Conservation (phyloP, 805 yeast species). For the Starmerella bombicola region DNA sequence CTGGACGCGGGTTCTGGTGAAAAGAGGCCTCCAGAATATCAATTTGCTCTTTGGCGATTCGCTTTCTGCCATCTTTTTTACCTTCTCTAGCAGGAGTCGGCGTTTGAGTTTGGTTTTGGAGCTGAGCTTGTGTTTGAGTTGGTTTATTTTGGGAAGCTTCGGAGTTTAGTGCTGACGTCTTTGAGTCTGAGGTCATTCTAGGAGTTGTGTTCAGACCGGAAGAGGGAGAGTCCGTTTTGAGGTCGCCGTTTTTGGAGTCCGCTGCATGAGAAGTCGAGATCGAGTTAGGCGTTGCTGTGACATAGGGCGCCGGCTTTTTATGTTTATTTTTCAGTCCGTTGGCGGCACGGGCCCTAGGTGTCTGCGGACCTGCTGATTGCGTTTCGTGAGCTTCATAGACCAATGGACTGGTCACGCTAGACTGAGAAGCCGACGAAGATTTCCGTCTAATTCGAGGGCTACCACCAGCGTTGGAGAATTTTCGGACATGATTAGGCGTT, state of each 20-base stretch:
- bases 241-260: too few relatives aligned
- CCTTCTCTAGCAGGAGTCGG: slow-evolving; percentile 7
- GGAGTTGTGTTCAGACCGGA: too few relatives aligned
- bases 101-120: neutral
- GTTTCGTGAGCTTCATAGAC: neutral
- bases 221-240: too few relatives aligned
- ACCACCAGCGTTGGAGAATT: neutral
- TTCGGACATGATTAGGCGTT: neutral
- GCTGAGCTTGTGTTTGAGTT: neutral
- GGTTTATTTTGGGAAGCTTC: neutral
- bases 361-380: slow-evolving; percentile 1
- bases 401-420: slow-evolving; percentile 1
- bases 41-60: slow-evolving; percentile 27
- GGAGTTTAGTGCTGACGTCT: neutral
- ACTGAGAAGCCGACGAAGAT: slow-evolving; percentile 9
- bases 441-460: slow-evolving; percentile 5
- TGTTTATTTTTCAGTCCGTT: slow-evolving; percentile 2
- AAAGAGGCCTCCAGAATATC: slow-evolving; percentile 58
- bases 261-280: too few relatives aligned
- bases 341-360: neutral
- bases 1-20: slow-evolving; percentile 62
- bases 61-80: slow-evolving; percentile 17
- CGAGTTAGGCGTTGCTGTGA: neutral
- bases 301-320: neutral
- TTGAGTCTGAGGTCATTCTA: too few relatives aligned